Evolutionary conservation across 148 eudicot genomes (phyloP).

Genomic region (Amaranthus hypochondriacus): DNA sequence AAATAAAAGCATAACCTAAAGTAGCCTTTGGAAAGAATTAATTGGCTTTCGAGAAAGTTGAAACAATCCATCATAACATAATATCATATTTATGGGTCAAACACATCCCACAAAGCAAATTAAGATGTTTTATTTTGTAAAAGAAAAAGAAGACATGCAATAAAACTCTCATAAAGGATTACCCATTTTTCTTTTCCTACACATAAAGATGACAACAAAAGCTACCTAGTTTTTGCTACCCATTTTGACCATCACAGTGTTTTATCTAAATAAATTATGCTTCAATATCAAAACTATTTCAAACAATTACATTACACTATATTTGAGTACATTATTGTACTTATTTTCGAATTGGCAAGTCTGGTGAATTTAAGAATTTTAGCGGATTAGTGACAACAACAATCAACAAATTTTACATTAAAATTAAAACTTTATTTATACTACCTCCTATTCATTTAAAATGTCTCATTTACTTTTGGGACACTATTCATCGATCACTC

Average conservation of each 20-base stretch:
- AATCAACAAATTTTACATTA: too few species aligned
- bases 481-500: too few species aligned
- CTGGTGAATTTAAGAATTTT: too few species aligned
- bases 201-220: constrained; percentile 29
- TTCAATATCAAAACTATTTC: too few species aligned
- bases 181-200: constrained; percentile 25
- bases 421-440: neutral
- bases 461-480: too few species aligned
- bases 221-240: constrained; percentile 31
- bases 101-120: constrained; percentile 18
- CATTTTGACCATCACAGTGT: constrained; percentile 33
- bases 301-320: too few species aligned
- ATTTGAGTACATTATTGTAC: too few species aligned
- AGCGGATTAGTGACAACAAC: too few species aligned
- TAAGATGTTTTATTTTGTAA: constrained; percentile 14
- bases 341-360: too few species aligned
- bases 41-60: constrained; percentile 24
- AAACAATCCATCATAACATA: constrained; percentile 10
- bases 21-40: constrained; percentile 6
- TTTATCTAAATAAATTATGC: neutral
- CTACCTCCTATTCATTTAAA: too few species aligned
- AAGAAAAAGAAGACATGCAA: constrained; percentile 12
- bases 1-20: constrained; percentile 1
- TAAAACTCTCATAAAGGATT: constrained; percentile 29
- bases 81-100: constrained; percentile 17